Percentiles rank a stretch among this genome's conserved stretches.
phyloP scores from a whole-genome alignment of 345 rosid genomes.

The Populus pruinosa region DNA sequence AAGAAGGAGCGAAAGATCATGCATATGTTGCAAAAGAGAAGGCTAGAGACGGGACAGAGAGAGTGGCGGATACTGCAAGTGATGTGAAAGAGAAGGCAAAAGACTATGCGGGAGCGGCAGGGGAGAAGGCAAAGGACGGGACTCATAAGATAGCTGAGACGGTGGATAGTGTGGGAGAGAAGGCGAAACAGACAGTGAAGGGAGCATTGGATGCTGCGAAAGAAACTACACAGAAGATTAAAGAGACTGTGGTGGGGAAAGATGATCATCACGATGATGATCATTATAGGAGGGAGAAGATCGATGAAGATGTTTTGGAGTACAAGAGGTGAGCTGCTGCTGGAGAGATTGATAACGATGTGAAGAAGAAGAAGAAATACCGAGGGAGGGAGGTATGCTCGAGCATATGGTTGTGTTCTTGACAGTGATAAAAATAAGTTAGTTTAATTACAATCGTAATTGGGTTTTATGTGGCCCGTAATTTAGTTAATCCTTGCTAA shows the following conservation, averaged over 20 bases:
- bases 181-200: constrained; percentile 28
- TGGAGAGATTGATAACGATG: not conserved
- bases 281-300: not conserved
- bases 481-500: not conserved
- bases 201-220: constrained; percentile 34
- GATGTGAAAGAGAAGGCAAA: constrained; percentile 19
- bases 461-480: not conserved
- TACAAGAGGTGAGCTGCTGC: not conserved
- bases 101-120: not conserved
- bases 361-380: not conserved
- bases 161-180: constrained; percentile 26
- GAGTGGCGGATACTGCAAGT: constrained; percentile 8
- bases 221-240: constrained; percentile 36
- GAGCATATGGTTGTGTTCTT: not conserved
- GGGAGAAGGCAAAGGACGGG: constrained; percentile 25
- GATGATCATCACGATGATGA: constrained; percentile 7
- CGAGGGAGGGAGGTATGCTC: not conserved
- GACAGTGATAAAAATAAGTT: not conserved
- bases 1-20: constrained; percentile 20
- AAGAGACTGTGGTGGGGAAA: constrained; percentile 41
- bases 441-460: not conserved
- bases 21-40: constrained; percentile 20
- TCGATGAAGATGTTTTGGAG: constrained; percentile 20
- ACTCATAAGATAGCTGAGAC: constrained; percentile 24
- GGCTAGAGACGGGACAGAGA: constrained; percentile 15